Evolutionary conservation across 2,329 filamentous ascomycete species (phyloP), one percentile per base, ranked within the genome.

Genomic region (Trichoderma sp.): DNA sequence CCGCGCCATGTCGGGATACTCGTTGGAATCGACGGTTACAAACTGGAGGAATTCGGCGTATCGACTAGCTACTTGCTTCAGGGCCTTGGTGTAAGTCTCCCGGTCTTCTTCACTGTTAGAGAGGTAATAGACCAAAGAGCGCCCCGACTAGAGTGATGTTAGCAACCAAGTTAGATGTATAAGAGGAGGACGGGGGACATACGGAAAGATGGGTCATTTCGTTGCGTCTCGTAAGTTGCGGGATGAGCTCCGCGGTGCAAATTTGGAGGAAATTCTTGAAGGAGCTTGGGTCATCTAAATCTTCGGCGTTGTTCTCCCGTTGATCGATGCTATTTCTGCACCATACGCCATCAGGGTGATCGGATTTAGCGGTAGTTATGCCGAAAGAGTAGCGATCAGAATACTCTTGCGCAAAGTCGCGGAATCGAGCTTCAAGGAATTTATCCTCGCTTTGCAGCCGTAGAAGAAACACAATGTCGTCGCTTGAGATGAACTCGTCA

Each of bases 31-130:
- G 2, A 86, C 82, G 1, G 83, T 86, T 4, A 85, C 82, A 72
- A 87, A 87, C 70, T 77, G 79, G 14, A 87, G 79, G 71, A 85
- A 86, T 14, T 86, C 84, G 69, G 78, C 74, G 76, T 84, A 86
- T 73, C 81, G 82, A 72, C 82, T 82, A 1, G 86, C 85, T 2
- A 86, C 75, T 4, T 81, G 79, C 18, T 79, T 77, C 63, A 87
- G 79, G 6, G 78, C 75, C 1, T 75, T 60, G 5, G 80, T 76
- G 74, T 83, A 86, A 1, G 71, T 73, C 3, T 81, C 77, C 3
- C 81, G 80, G 36, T 83, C 79, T 9, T 72, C 34, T 0, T 78
- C 69, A 6, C 73, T 69, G 51, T 72, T 70, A 65, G 71, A 72
- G 65, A 78, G 76, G 73, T 78, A 83, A 72, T 81, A 82, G 9